Percentiles rank a stretch among this genome's conserved stretches.
Evolutionary conservation across 2,329 filamentous ascomycete genomes (phyloP).

Genomic region (Colletotrichum salicis): DNA sequence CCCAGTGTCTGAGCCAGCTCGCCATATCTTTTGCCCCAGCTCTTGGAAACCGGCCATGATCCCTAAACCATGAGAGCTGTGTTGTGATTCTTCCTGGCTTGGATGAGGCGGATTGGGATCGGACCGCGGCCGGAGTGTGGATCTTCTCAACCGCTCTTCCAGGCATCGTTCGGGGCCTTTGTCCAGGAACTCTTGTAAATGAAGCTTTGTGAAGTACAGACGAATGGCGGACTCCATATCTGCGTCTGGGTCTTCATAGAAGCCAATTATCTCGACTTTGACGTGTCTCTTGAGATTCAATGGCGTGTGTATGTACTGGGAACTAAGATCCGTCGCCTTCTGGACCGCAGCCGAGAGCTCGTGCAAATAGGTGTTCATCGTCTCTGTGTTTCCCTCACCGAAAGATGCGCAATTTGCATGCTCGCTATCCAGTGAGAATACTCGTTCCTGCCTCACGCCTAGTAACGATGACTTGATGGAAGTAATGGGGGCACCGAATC

Average conservation of each 20-base stretch:
- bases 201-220: conserved; percentile 61
- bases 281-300: conserved; percentile 63
- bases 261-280: conserved; percentile 67
- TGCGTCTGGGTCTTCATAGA: conserved; percentile 65
- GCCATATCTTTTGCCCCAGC: conserved; percentile 10
- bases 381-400: conserved; percentile 59
- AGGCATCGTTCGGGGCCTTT: conserved; percentile 67
- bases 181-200: conserved; percentile 64
- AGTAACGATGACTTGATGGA: conserved; percentile 67
- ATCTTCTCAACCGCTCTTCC: conserved; percentile 58
- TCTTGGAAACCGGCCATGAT: conserved; percentile 15
- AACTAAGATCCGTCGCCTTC: conserved; percentile 50
- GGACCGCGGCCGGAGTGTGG: conserved; percentile 33
- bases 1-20: conserved; percentile 7
- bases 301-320: conserved; percentile 51
- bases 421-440: conserved; percentile 64
- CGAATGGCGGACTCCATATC: conserved; percentile 53
- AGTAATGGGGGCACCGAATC: conserved; percentile 68
- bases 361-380: conserved; percentile 47
- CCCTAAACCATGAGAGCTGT: conserved; percentile 10
- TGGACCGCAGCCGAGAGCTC: conserved; percentile 49
- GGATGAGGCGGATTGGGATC: not conserved
- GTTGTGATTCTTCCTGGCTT: not conserved
- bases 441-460: conserved; percentile 61
- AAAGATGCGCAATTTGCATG: conserved; percentile 67